Evolutionary conservation across 2,329 filamentous ascomycete species (phyloP).

Genomic region (Amesomyces nigricolor): DNA sequence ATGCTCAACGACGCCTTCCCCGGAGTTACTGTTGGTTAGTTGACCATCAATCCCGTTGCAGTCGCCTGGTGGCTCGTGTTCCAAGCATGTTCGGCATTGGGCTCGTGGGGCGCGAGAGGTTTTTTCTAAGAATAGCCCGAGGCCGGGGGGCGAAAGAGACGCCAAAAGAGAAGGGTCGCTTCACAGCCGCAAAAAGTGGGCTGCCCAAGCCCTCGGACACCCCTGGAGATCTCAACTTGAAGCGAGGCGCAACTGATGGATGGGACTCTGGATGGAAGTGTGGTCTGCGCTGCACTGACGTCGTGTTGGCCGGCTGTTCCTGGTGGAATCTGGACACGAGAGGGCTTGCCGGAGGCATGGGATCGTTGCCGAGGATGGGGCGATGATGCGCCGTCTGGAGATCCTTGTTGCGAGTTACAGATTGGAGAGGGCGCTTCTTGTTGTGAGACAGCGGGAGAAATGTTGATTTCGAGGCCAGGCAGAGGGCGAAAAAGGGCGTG

Average conservation of each 20-base stretch:
- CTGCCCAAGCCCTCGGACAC: neutral
- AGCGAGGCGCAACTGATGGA: neutral
- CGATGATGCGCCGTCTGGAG: neutral
- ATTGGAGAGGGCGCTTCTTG: too few relatives aligned
- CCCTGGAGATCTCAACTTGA: neutral
- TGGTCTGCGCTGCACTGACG: neutral
- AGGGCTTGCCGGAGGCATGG: neutral
- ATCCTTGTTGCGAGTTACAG: neutral
- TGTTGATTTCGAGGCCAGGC: too few relatives aligned
- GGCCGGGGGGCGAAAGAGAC: neutral
- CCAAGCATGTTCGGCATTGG: constrained; percentile 13
- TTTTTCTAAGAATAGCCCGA: constrained; percentile 19
- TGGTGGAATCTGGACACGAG: neutral
- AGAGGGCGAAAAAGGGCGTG: neutral
- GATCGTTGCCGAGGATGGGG: neutral
- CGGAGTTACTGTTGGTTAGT: too few relatives aligned
- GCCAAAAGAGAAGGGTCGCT: neutral
- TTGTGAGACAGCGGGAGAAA: too few relatives aligned
- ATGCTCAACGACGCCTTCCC: neutral
- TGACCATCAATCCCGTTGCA: too few relatives aligned
- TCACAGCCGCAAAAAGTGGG: constrained; percentile 23
- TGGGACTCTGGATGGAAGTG: neutral
- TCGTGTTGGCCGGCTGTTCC: neutral
- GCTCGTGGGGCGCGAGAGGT: constrained; percentile 5
- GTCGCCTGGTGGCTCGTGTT: constrained; percentile 5